A percentile compares a stretch with the other conserved stretches of the same genome.
These are phyloP conservation scores for Psilocybe mexicana DNA, from an alignment of 1,284 basidiomycete genomes.

Conservation along the genomic window DNA sequence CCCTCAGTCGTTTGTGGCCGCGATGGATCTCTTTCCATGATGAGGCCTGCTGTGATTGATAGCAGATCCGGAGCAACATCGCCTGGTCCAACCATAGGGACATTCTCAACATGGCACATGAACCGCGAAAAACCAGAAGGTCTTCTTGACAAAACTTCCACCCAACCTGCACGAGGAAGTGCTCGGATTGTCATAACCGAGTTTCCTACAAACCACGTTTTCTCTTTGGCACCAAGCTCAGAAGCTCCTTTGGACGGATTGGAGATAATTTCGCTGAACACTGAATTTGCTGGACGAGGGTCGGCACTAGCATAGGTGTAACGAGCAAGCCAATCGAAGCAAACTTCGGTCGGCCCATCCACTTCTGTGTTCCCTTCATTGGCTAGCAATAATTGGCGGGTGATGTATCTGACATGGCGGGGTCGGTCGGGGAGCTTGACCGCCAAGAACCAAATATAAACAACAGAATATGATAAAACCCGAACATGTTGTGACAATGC, in stretches of 20 bases:
- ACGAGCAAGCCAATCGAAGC: slow-evolving; percentile 96
- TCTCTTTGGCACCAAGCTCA: slow-evolving; percentile 52
- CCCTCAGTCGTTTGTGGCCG: slow-evolving; percentile 32
- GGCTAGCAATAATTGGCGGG: slow-evolving; percentile 84
- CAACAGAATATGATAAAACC: slow-evolving; percentile 89
- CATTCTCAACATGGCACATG: slow-evolving; percentile 90
- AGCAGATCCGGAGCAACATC: slow-evolving; percentile 79
- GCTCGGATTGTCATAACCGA: slow-evolving; percentile 84
- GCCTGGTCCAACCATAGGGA: slow-evolving; percentile 80
- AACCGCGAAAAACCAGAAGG: slow-evolving; percentile 90
- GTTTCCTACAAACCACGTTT: slow-evolving; percentile 89
- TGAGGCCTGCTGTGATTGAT: slow-evolving; percentile 69
- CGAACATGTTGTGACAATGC: slow-evolving; percentile 96
- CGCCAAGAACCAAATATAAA: slow-evolving; percentile 96
- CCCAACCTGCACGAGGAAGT: slow-evolving; percentile 81
- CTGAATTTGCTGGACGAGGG: slow-evolving; percentile 82
- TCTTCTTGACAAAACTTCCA: slow-evolving; percentile 84
- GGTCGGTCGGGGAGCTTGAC: slow-evolving; percentile 85
- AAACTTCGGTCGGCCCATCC: slow-evolving; percentile 93
- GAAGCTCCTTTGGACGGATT: slow-evolving; percentile 42
- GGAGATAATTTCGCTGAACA: slow-evolving; percentile 75
- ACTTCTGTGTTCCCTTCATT: slow-evolving; percentile 78
- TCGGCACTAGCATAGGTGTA: slow-evolving; percentile 96
- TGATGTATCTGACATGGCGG: slow-evolving; percentile 85
- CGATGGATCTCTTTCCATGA: slow-evolving; percentile 65